A percentile compares a stretch with the other conserved stretches of the same genome.
phyloP scores from a whole-genome alignment of 2,329 filamentous ascomycete genomes.

The Trichoderma afroharzianum region DNA sequence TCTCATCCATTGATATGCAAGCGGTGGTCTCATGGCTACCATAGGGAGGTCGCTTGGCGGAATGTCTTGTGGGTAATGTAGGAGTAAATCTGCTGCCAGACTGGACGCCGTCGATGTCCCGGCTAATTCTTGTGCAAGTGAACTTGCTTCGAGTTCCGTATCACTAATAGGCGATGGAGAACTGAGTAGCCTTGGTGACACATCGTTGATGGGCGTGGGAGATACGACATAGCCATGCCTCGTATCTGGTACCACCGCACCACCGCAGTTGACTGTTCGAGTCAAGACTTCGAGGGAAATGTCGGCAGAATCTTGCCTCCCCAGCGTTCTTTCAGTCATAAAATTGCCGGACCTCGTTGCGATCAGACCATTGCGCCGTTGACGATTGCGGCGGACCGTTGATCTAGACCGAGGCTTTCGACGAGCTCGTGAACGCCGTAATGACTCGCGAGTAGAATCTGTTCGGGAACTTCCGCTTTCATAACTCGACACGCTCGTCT shows the following conservation, averaged over 20 bases:
- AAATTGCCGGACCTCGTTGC: neutral
- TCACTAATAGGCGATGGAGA: conserved; percentile 27
- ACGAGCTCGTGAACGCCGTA: neutral
- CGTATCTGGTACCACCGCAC: neutral
- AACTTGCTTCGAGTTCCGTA: conserved; percentile 20
- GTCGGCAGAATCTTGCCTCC: neutral
- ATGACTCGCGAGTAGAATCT: neutral
- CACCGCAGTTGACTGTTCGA: neutral
- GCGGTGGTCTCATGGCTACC: conserved; percentile 23
- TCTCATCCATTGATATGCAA: conserved; percentile 27
- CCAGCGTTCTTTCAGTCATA: neutral
- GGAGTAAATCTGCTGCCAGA: neutral
- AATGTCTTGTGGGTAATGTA: conserved; percentile 1
- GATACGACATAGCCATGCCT: neutral
- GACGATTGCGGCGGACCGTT: neutral
- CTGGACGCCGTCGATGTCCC: conserved; percentile 24
- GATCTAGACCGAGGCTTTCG: neutral
- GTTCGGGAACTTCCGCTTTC: neutral
- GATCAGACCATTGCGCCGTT: neutral
- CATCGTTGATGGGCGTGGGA: neutral
- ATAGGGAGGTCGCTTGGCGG: neutral
- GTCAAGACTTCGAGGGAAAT: neutral
- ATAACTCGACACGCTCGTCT: neutral
- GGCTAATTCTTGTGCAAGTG: conserved; percentile 32
- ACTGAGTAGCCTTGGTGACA: conserved; percentile 18